Evolutionary conservation across 306 rosid genomes (phyloP).

Genomic region (Cicer bijugum): DNA sequence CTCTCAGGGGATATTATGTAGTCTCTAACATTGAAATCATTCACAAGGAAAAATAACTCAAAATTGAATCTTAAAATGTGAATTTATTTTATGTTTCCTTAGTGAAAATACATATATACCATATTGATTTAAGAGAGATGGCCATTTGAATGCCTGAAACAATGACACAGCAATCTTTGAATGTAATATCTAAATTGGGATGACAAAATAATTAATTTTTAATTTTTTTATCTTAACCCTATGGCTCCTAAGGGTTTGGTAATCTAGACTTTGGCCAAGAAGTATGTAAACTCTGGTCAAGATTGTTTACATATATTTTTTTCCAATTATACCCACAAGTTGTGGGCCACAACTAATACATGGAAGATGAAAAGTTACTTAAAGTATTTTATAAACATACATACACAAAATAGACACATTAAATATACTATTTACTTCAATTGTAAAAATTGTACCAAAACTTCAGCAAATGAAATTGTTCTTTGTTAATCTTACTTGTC

Average conservation of each 20-base stretch:
- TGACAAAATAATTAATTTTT: too few species aligned
- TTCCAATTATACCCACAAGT: too few species aligned
- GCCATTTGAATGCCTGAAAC: not conserved
- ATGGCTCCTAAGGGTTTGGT: too few species aligned
- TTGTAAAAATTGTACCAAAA: not conserved
- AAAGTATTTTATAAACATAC: too few species aligned
- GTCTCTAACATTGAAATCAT: not conserved
- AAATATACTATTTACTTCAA: too few species aligned
- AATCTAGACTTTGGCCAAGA: too few species aligned
- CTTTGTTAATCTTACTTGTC: conserved; percentile 80
- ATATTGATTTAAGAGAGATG: not conserved
- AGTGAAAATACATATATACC: not conserved
- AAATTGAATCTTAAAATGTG: not conserved
- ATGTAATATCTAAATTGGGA: not conserved
- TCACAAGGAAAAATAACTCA: conserved; percentile 2
- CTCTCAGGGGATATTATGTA: not conserved
- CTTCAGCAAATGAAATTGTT: conserved; percentile 18
- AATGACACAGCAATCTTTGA: not conserved
- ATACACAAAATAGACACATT: too few species aligned
- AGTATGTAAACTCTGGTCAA: too few species aligned
- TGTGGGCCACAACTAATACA: too few species aligned
- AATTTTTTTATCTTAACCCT: too few species aligned
- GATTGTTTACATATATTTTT: too few species aligned
- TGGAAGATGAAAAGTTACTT: too few species aligned
- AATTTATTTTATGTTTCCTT: not conserved